A percentile compares a stretch with the other conserved stretches of the same genome.
These are phyloP conservation scores for Mycoemilia scoparia DNA, from an alignment of 192 early-diverging fungal species.

Conservation along the genomic window DNA sequence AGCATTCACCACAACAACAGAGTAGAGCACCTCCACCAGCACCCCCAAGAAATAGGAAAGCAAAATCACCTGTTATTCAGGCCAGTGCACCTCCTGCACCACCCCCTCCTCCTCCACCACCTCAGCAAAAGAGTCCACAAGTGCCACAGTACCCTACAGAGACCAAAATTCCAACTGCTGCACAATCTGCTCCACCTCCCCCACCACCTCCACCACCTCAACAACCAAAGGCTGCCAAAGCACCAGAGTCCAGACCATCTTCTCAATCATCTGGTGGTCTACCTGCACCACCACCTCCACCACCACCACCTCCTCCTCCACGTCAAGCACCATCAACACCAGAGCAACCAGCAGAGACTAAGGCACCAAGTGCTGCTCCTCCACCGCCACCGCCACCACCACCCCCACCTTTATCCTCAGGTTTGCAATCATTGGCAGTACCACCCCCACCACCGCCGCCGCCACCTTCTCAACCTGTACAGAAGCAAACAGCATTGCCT, in stretches of 20 bases:
- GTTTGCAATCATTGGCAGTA: conserved; percentile 1
- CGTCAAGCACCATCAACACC: neutral
- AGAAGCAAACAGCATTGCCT: neutral
- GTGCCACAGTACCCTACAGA: conserved; percentile 1
- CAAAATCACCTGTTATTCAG: conserved; percentile 5
- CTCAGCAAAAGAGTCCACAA: conserved; percentile 1
- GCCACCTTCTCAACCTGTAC: conserved; percentile 2
- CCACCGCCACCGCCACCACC: conserved; percentile 4
- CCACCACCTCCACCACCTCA: conserved; percentile 5
- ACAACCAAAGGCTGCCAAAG: conserved; percentile 8
- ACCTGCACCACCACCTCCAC: conserved; percentile 7
- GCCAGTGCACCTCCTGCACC: conserved; percentile 8
- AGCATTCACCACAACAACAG: conserved; percentile 1
- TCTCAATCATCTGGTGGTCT: conserved; percentile 4
- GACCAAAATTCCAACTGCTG: conserved; percentile 4
- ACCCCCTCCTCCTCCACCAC: conserved; percentile 3
- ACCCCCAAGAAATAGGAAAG: conserved; percentile 7
- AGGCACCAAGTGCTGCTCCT: conserved; percentile 4
- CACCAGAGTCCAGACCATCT: conserved; percentile 2
- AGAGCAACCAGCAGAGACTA: neutral
- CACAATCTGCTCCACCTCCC: conserved; percentile 2
- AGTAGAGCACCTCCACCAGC: conserved; percentile 3
- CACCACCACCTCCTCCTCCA: conserved; percentile 5
- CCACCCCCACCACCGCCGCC: conserved; percentile 4
- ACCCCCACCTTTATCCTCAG: conserved; percentile 2